Conservation (phyloP, 148 eudicot genomes). For the Gaultheria prostrata region DNA sequence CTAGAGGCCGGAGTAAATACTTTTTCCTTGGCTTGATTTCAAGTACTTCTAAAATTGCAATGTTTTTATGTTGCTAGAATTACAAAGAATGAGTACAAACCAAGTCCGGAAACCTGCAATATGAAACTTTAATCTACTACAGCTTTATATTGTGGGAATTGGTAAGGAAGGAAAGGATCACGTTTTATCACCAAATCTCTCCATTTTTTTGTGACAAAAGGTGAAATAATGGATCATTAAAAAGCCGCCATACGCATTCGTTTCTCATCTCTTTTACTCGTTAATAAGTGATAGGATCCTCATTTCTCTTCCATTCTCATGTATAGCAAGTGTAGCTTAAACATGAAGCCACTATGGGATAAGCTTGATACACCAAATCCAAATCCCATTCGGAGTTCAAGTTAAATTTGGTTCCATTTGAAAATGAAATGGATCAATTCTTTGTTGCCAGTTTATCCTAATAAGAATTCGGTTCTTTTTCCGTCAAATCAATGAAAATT, state of each 20-base stretch:
- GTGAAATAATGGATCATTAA: too few species aligned
- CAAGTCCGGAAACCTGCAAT: neutral
- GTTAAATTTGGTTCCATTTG: neutral
- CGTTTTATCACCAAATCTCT: too few species aligned
- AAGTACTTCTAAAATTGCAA: neutral
- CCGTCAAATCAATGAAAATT: neutral
- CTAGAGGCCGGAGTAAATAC: constrained; percentile 23
- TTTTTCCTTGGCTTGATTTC: neutral
- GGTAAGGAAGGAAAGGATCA: too few species aligned
- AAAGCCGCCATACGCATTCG: too few species aligned
- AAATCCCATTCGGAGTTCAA: neutral
- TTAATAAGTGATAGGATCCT: too few species aligned
- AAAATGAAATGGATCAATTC: neutral
- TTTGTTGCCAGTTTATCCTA: neutral
- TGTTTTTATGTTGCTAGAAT: neutral
- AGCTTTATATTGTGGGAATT: too few species aligned
- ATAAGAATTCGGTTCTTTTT: neutral
- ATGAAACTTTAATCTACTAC: neutral
- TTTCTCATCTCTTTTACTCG: too few species aligned
- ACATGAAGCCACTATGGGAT: neutral
- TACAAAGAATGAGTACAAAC: neutral
- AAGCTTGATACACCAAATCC: neutral
- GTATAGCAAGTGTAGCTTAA: neutral
- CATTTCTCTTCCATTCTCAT: neutral
- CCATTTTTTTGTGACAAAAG: too few species aligned